Evolutionary conservation across 768 basidiomycete species (phyloP), one percentile per base, ranked within the genome.

Genomic region (Podaxis sp.): DNA sequence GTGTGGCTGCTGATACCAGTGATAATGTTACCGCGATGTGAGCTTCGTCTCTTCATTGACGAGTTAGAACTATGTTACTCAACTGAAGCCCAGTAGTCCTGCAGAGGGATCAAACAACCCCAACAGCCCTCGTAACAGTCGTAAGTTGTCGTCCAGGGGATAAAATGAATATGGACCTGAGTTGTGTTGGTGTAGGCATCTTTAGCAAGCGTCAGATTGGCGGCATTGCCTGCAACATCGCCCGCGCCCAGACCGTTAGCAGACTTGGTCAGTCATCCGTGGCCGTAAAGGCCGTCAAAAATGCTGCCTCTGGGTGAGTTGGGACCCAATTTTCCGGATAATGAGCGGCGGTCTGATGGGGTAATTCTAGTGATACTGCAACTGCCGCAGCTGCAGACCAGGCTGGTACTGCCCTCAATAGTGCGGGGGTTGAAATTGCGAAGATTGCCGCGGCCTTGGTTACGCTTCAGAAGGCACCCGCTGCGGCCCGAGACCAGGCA

Each of bases 221-320:
- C 3, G 61, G 56, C 6, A 52, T 66, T 30, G 41, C 60, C 8
- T 74, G 73, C 63, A 71, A 71, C 54, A 52, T 68, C 37, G 68
- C 70, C 28, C 72, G 73, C n/a, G 44, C 70, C 50, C 67, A 70
- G 28, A 71, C 70, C n/a, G 70, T 74, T 41, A 60, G 59, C 15
- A 64, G 65, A n/a, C 72, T 73, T 26, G 59, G 38, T 17, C 59
- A 60, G 20, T 52, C 59, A 12, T 41, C 59, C 8, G 24, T 38
- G 22, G 50, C 50, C 26, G 59, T 60, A 8, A 52, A 41, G 2
- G 26, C 15, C 7, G 38, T 60, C 51, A 60, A 60, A 51, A 53
- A 56, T 2, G 66, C 67, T 7, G 67, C 69, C 26, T 28, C 58
- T 20, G 56, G 37, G 71, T 70, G 52, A 60, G 69, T 61, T 48